Conservation (phyloP, 1,284 basidiomycete species). For the Ustilago cynodontis region DNA sequence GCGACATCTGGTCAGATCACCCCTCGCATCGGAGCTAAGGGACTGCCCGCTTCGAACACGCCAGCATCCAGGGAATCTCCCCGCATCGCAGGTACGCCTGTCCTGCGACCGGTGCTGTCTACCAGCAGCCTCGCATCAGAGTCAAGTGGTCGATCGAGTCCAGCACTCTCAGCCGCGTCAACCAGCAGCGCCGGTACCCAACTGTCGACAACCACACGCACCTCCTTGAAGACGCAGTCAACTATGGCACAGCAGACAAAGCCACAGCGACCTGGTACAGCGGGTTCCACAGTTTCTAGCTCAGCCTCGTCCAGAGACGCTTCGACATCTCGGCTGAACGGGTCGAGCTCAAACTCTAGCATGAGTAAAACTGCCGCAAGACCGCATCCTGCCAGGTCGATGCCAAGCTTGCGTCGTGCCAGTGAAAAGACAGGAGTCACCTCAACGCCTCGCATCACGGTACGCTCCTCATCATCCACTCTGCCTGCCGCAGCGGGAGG, state of each 20-base stretch:
- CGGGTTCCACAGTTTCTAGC: slow-evolving; percentile 14
- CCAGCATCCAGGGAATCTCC: slow-evolving; percentile 31
- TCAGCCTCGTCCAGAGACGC: slow-evolving; percentile 14
- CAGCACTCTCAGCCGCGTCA: slow-evolving; percentile 37
- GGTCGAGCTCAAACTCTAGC: slow-evolving; percentile 5
- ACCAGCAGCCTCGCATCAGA: slow-evolving; percentile 41
- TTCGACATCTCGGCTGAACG: slow-evolving; percentile 16
- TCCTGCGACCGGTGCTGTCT: slow-evolving; percentile 24
- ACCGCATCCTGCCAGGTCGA: slow-evolving; percentile 39
- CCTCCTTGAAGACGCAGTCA: slow-evolving; percentile 19
- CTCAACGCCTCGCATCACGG: slow-evolving; percentile 40
- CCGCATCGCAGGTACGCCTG: slow-evolving; percentile 15
- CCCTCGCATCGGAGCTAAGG: slow-evolving; percentile 30
- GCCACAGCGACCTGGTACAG: slow-evolving; percentile 27
- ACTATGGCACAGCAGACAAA: slow-evolving; percentile 3
- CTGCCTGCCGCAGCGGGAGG: slow-evolving; percentile 2
- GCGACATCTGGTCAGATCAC: slow-evolving; percentile 22
- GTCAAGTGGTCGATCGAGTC: slow-evolving; percentile 42
- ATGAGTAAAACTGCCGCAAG: background rate
- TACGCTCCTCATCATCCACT: slow-evolving; percentile 36
- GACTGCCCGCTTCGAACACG: slow-evolving; percentile 12
- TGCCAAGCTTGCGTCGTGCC: slow-evolving; percentile 43
- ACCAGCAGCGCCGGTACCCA: slow-evolving; percentile 28
- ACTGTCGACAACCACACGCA: slow-evolving; percentile 27
- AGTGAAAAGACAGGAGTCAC: slow-evolving; percentile 28